A percentile compares a stretch with the other conserved stretches of the same genome.
These are phyloP conservation scores for Metroxylon sagu DNA, from an alignment of 176 grass and related monocot genomes.

Conservation along the genomic window DNA sequence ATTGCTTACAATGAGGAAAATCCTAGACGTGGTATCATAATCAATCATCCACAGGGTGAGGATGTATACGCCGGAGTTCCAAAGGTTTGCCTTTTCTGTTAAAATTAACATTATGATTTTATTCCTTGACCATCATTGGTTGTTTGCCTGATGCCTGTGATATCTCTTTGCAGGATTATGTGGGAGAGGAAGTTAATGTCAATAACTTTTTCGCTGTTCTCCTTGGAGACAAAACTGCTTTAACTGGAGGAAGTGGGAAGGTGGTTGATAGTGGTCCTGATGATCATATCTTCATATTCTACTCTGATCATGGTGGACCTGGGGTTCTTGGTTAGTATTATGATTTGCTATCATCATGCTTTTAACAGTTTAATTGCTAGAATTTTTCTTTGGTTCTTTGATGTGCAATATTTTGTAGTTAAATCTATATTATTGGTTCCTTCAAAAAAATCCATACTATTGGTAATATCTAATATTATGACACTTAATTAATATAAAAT, in stretches of 20 bases:
- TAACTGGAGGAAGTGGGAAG: slow-evolving; percentile 85
- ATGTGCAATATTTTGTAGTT: too few relatives aligned
- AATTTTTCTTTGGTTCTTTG: too few relatives aligned
- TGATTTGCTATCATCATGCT: not conserved
- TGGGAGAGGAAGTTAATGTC: slow-evolving; percentile 65
- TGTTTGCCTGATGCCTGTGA: slow-evolving; percentile 3
- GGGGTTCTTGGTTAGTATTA: slow-evolving; percentile 79
- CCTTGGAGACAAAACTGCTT: slow-evolving; percentile 74
- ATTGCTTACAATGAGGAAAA: slow-evolving; percentile 72
- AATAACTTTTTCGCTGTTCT: slow-evolving; percentile 84
- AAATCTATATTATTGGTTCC: too few relatives aligned
- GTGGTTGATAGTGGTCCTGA: slow-evolving; percentile 82
- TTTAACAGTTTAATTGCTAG: not conserved
- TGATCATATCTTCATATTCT: slow-evolving; percentile 96
- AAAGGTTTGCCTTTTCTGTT: slow-evolving; percentile 41
- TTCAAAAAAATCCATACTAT: too few relatives aligned
- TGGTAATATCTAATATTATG: too few relatives aligned
- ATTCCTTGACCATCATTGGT: not conserved
- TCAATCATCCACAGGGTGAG: slow-evolving; percentile 76
- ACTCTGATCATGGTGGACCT: slow-evolving; percentile 87
- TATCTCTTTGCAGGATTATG: slow-evolving; percentile 62
- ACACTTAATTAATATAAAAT: too few relatives aligned
- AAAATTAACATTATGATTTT: not conserved
- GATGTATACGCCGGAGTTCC: slow-evolving; percentile 95
- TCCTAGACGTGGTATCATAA: slow-evolving; percentile 64